These are phyloP conservation scores for Fusarium decemcellulare DNA, from an alignment of 2,329 filamentous ascomycete genomes.

Conservation along the genomic window DNA sequence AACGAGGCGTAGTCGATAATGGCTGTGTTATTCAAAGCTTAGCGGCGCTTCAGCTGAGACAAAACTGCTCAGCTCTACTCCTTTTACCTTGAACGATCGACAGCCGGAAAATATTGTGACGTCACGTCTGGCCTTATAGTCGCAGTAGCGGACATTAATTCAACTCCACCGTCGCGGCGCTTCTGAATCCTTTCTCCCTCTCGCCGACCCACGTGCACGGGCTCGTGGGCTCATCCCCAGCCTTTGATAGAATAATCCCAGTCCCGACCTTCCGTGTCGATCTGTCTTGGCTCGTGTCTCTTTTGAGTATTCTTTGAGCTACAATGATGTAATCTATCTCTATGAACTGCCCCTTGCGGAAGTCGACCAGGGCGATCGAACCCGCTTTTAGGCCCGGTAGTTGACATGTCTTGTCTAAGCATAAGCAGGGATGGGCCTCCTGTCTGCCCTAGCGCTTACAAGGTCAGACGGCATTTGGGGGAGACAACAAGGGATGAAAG, in stretches of 20 bases:
- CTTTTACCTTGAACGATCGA: not conserved
- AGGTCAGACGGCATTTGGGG: not conserved
- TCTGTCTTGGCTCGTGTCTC: conserved; percentile 20
- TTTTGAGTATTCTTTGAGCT: not conserved
- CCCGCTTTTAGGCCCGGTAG: not conserved
- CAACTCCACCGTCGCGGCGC: not conserved
- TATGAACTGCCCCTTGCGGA: not conserved
- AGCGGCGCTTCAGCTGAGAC: not conserved
- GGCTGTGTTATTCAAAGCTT: not conserved
- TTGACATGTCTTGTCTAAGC: not conserved
- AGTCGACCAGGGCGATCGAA: not conserved
- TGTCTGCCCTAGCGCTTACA: not conserved
- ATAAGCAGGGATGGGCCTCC: not conserved
- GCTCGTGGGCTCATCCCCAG: not conserved
- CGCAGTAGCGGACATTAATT: not conserved
- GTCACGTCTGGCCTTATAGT: conserved; percentile 6
- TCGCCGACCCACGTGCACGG: conserved; percentile 23
- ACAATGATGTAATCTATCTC: conserved; percentile 19
- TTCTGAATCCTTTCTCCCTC: not conserved
- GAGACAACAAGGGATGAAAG: not conserved
- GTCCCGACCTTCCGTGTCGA: conserved; percentile 7
- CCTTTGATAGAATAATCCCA: not conserved
- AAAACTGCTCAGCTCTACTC: not conserved
- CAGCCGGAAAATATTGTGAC: conserved; percentile 5
- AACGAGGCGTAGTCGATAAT: no score